phyloP scores from a whole-genome alignment of 192 early-diverging fungal genomes.

The Pilobolus umbonatus region DNA sequence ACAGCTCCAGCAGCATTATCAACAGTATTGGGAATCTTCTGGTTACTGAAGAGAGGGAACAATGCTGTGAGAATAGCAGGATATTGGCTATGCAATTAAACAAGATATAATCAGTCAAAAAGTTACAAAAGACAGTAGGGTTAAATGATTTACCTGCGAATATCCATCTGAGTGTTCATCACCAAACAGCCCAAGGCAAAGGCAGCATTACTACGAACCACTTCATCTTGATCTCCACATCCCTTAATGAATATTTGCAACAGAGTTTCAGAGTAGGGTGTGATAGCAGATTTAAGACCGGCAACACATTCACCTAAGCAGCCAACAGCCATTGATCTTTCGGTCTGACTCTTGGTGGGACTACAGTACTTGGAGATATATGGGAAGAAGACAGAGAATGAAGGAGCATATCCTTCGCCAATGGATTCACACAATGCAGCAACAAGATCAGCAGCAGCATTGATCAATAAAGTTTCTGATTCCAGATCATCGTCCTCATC shows the following conservation, averaged over 20 bases:
- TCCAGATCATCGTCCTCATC: slow-evolving; percentile 86
- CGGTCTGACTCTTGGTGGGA: slow-evolving; percentile 58
- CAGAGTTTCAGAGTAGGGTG: slow-evolving; percentile 57
- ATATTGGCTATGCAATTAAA: slow-evolving; percentile 46
- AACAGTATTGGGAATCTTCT: slow-evolving; percentile 45
- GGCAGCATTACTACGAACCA: slow-evolving; percentile 85
- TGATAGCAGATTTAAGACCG: slow-evolving; percentile 57
- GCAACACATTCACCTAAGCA: slow-evolving; percentile 76
- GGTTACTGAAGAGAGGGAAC: slow-evolving; percentile 54
- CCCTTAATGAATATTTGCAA: slow-evolving; percentile 68
- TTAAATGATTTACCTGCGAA: background rate
- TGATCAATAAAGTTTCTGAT: slow-evolving; percentile 76
- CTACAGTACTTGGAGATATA: slow-evolving; percentile 80
- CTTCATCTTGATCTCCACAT: slow-evolving; percentile 70
- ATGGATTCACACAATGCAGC: slow-evolving; percentile 69
- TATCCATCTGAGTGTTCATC: slow-evolving; percentile 60
- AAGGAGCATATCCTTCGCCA: slow-evolving; percentile 68
- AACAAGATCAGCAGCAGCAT: slow-evolving; percentile 76
- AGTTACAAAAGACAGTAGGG: no score
- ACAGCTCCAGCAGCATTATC: slow-evolving; percentile 82
- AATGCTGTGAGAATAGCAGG: slow-evolving; percentile 52
- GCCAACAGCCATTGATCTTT: slow-evolving; percentile 89
- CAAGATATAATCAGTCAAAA: no score
- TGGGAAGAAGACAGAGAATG: slow-evolving; percentile 76
- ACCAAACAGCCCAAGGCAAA: slow-evolving; percentile 75